A percentile compares a stretch with the other conserved stretches of the same genome.
These are phyloP conservation scores for Candida ovalis DNA, from an alignment of 805 yeast genomes.

Conservation along the genomic window DNA sequence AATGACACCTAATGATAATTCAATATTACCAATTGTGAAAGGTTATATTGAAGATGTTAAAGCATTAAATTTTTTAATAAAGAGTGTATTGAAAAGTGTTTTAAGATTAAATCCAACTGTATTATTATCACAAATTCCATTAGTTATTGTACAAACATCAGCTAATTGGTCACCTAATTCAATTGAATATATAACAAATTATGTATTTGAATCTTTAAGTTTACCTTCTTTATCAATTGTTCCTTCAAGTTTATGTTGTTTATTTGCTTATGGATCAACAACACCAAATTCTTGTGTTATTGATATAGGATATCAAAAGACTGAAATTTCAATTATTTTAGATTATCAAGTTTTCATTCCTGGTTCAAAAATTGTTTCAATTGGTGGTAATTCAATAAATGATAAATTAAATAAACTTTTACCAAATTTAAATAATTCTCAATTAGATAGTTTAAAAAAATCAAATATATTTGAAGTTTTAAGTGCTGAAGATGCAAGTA, in stretches of 20 bases:
- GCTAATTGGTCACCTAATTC: conserved; percentile 65
- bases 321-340: conserved; percentile 77
- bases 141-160: conserved; percentile 60
- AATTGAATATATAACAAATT: conserved; percentile 68
- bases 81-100: conserved; percentile 48
- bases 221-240: conserved; percentile 68
- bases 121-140: conserved; percentile 48
- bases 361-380: conserved; percentile 33
- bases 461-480: conserved; percentile 79
- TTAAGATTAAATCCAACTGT: conserved; percentile 30
- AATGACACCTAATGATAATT: conserved; percentile 36
- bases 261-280: conserved; percentile 67
- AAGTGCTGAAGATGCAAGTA: conserved; percentile 58
- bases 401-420: conserved; percentile 45
- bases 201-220: conserved; percentile 68
- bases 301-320: conserved; percentile 72
- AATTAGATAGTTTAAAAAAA: conserved; percentile 70
- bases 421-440: conserved; percentile 52
- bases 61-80: conserved; percentile 65
- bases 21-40: conserved; percentile 57
- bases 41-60: conserved; percentile 64
- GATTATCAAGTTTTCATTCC: conserved; percentile 62
- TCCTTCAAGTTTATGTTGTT: conserved; percentile 63
- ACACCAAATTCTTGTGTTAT: conserved; percentile 63
- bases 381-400: conserved; percentile 72